Evolutionary conservation across 176 grass and related monocot genomes (phyloP).

Genomic region (Aegilops speltoides): DNA sequence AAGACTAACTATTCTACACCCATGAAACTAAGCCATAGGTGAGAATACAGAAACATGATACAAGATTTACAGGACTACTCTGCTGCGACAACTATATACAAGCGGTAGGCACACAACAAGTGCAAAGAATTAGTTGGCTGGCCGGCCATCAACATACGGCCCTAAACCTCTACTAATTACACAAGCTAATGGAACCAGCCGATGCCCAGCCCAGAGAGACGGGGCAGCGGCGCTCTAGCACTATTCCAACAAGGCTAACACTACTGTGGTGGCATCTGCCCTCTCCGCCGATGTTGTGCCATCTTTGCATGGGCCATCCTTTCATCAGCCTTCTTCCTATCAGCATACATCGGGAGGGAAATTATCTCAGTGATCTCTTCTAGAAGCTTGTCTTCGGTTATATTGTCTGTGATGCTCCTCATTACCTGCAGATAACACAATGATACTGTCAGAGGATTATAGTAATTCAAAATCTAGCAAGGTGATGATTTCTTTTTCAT

Average conservation of each 20-base stretch:
- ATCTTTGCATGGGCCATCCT: conserved; percentile 53
- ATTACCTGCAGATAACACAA: conserved; percentile 51
- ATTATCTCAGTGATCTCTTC: conserved; percentile 67
- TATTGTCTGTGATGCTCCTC: conserved; percentile 92
- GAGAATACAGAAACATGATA: conserved; percentile 39
- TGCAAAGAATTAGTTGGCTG: conserved; percentile 61
- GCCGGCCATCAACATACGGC: conserved; percentile 33
- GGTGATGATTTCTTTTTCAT: neutral
- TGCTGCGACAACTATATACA: conserved; percentile 44
- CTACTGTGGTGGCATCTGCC: neutral
- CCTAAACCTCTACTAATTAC: conserved; percentile 65
- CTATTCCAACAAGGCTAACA: conserved; percentile 33
- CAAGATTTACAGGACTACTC: conserved; percentile 62
- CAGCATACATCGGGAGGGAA: conserved; percentile 76
- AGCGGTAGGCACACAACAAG: conserved; percentile 17
- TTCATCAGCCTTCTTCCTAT: conserved; percentile 40
- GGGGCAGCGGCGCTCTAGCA: conserved; percentile 15
- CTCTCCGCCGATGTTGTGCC: conserved; percentile 49
- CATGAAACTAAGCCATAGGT: conserved; percentile 50
- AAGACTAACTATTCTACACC: conserved; percentile 44
- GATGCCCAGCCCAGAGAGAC: conserved; percentile 10
- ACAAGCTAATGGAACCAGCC: conserved; percentile 40
- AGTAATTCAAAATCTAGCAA: neutral
- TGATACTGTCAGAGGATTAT: conserved; percentile 4
- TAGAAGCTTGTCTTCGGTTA: conserved; percentile 80